Conservation (phyloP, 2,329 filamentous ascomycete genomes). For the Colletotrichum sp. region DNA sequence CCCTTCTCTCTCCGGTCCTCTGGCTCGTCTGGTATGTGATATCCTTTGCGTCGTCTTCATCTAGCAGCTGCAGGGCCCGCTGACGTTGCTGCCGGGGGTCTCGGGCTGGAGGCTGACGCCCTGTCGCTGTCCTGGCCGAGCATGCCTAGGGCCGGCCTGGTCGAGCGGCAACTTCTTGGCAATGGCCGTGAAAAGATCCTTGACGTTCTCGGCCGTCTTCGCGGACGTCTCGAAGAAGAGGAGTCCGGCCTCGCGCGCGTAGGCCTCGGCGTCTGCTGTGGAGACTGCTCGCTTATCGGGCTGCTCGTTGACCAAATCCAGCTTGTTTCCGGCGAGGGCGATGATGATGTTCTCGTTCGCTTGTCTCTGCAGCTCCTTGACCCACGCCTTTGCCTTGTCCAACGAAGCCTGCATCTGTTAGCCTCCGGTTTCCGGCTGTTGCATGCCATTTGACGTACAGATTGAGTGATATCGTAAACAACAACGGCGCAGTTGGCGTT, state of each 20-base stretch:
- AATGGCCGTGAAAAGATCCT: slow-evolving; percentile 95
- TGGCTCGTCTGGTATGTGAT: neutral
- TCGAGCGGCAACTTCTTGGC: slow-evolving; percentile 97
- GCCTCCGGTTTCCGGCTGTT: slow-evolving; percentile 22
- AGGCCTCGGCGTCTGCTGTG: slow-evolving; percentile 90
- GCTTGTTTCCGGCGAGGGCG: slow-evolving; percentile 95
- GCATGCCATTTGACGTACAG: slow-evolving; percentile 64
- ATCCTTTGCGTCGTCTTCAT: slow-evolving; percentile 23
- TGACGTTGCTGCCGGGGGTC: slow-evolving; percentile 61
- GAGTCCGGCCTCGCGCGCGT: slow-evolving; percentile 89
- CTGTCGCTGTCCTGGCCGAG: slow-evolving; percentile 68
- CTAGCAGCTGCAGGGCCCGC: slow-evolving; percentile 63
- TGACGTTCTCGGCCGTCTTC: slow-evolving; percentile 96
- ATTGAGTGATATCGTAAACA: slow-evolving; percentile 99
- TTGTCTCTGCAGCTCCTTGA: slow-evolving; percentile 97
- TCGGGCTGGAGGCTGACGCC: slow-evolving; percentile 63
- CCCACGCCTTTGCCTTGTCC: slow-evolving; percentile 99
- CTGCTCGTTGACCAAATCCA: slow-evolving; percentile 92
- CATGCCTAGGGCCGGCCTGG: slow-evolving; percentile 89
- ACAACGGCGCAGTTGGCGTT: slow-evolving; percentile 99
- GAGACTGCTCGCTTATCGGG: slow-evolving; percentile 94
- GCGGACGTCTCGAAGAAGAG: slow-evolving; percentile 99
- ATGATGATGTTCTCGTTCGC: slow-evolving; percentile 99
- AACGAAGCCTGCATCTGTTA: slow-evolving; percentile 74
- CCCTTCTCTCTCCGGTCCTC: neutral